These are phyloP conservation scores for Lyophyllum atratum DNA, from an alignment of 768 basidiomycete species.

Conservation along the genomic window DNA sequence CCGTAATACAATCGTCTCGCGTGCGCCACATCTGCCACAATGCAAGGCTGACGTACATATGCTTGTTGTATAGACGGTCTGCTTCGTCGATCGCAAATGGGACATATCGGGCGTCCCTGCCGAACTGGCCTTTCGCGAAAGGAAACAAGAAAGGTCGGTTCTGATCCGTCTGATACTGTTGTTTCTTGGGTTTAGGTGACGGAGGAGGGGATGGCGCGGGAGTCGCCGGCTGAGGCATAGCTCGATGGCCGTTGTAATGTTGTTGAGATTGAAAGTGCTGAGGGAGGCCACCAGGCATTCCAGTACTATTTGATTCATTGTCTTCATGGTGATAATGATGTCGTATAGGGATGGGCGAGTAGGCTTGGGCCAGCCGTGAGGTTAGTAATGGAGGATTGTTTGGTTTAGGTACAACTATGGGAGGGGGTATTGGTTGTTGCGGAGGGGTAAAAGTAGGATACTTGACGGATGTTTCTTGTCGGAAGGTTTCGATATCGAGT, in stretches of 20 bases:
- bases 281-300: conserved; percentile 36
- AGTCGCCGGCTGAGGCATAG: conserved; percentile 72
- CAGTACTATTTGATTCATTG: conserved; percentile 47
- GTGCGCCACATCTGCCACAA: conserved; percentile 95
- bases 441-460: conserved; percentile 91
- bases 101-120: conserved; percentile 68
- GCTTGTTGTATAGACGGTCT: conserved; percentile 83
- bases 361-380: conserved; percentile 82
- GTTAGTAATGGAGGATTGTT: conserved; percentile 42
- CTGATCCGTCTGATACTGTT: conserved; percentile 98
- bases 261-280: conserved; percentile 38
- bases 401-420: conserved; percentile 33
- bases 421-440: conserved; percentile 37
- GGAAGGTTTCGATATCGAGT: conserved; percentile 86
- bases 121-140: conserved; percentile 70
- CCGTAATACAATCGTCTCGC: conserved; percentile 91
- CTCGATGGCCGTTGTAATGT: conserved; percentile 34
- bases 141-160: conserved; percentile 93
- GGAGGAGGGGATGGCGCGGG: conserved; percentile 90
- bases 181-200: conserved; percentile 91
- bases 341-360: conserved; percentile 90
- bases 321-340: conserved; percentile 94
- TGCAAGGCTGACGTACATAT: conserved; percentile 88
- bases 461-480: conserved; percentile 89
- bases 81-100: conserved; percentile 97